phyloP scores from a whole-genome alignment of 805 yeast genomes.

The Candida jianshihensis region DNA sequence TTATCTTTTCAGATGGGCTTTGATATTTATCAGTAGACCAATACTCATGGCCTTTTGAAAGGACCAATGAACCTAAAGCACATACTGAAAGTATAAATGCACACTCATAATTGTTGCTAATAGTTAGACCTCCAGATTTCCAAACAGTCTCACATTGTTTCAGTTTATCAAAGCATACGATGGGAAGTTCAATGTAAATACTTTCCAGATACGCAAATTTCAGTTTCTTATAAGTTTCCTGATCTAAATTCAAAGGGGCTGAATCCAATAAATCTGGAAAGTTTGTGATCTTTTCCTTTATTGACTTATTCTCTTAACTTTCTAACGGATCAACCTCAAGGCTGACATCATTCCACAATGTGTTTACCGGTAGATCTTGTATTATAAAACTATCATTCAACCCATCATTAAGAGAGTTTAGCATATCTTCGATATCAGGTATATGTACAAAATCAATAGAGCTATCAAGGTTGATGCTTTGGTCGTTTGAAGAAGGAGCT shows the following conservation, averaged over 20 bases:
- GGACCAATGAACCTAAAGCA: conserved; percentile 1
- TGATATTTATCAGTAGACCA: background rate
- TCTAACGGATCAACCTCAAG: background rate
- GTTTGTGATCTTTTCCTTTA: background rate
- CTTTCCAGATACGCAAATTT: background rate
- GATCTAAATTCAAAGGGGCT: background rate
- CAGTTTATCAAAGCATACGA: conserved; percentile 1
- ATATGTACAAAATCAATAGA: background rate
- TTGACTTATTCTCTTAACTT: background rate
- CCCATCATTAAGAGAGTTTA: background rate
- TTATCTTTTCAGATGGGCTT: background rate
- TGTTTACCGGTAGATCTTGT: background rate
- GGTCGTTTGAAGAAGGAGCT: too few relatives aligned
- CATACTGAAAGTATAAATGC: background rate
- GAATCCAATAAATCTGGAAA: background rate
- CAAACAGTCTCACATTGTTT: background rate
- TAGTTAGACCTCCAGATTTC: background rate
- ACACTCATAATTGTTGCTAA: background rate
- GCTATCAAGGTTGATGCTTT: too few relatives aligned
- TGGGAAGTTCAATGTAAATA: background rate
- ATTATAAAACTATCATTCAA: background rate
- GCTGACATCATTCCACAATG: too few relatives aligned
- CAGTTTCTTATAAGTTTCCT: background rate
- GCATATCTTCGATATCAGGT: background rate
- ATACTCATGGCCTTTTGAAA: background rate